Conservation (phyloP, 768 basidiomycete species). For the Brasilioporus rufonigricans region DNA sequence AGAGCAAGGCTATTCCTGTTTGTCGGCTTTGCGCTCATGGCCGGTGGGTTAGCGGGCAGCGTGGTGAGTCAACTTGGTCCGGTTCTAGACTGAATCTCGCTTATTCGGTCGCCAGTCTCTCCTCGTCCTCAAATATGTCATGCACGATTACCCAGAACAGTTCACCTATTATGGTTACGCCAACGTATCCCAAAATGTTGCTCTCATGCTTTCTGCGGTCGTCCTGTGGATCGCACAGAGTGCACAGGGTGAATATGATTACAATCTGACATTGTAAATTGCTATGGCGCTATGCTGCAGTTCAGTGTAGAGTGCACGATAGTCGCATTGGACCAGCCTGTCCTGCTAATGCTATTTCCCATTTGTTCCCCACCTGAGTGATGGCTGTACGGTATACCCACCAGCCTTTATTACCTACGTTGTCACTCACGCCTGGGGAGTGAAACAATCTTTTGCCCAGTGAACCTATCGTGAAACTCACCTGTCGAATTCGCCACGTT, state of each 20-base stretch:
- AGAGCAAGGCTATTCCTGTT: constrained; percentile 88
- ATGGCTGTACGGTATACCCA: too few relatives aligned
- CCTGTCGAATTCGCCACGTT: too few relatives aligned
- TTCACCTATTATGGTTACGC: constrained; percentile 92
- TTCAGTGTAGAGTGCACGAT: neutral
- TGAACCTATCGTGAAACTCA: too few relatives aligned
- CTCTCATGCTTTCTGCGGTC: constrained; percentile 79
- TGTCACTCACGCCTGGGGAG: too few relatives aligned
- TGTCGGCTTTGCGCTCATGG: constrained; percentile 96
- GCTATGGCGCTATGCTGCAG: neutral
- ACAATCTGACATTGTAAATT: constrained; percentile 70
- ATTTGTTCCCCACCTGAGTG: constrained; percentile 1
- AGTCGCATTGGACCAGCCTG: neutral
- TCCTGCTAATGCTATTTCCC: constrained; percentile 8
- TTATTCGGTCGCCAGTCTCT: constrained; percentile 55
- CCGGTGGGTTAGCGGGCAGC: constrained; percentile 95
- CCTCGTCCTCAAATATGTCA: constrained; percentile 85
- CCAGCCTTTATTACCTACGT: too few relatives aligned
- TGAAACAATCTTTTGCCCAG: neutral
- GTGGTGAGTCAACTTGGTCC: constrained; percentile 59
- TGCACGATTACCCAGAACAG: constrained; percentile 67
- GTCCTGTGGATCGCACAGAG: constrained; percentile 93
- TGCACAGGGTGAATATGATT: constrained; percentile 86
- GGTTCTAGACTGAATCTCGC: neutral
- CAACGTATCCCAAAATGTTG: constrained; percentile 91